Evolutionary conservation across 306 rosid species (phyloP), one percentile per base, ranked within the genome.

Genomic region (Fragaria ananassa): DNA sequence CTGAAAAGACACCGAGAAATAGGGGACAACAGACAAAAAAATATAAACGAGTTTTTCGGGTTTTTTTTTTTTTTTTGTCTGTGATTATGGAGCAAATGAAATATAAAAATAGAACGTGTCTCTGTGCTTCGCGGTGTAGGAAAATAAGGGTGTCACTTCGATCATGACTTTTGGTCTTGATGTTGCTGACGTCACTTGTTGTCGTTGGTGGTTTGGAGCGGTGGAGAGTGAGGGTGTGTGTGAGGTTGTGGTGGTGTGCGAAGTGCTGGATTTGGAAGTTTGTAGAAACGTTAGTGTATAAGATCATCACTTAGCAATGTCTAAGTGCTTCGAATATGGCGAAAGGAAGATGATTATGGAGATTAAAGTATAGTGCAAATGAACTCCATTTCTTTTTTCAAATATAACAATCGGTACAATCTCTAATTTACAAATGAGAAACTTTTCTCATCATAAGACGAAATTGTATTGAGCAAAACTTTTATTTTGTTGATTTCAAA

Each of bases 1-100:
- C 83, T 72, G 88, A 82, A 84, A 81, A 77, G 86, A 8, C 78
- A 27, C 44, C 65, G 78, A 70, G 45, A 50, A 72, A 46, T 45
- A 65, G 23, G 61, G 54, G 1, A 34, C 19, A 44, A 42, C 11
- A 25, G 5, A 31, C 74, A 66, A 39, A 47, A 74, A 65, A 50
- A 27, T 46, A 50, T 29, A 54, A 47, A 62, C 68, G 45, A 63
- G 25, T 35, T 70, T 82, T 62, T 39, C 21, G 35, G 68, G 10
- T 61, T 18, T 64, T 37, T 58, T 35, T 70, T 64, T 27, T 29
- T 2, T 9, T 4, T 12, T 13, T n/a, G 35, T 44, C 19, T 23
- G 34, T 6, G 76, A 35, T 41, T 71, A 54, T n/a, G 25, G 50
- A 14, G 54, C 31, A 41, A 41, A 73, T 56, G 60, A 56, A 73